Evolutionary conservation across 352 stramenopile genomes (phyloP), one percentile per base, ranked within the genome.

Genomic region (Globisporangium solare): DNA sequence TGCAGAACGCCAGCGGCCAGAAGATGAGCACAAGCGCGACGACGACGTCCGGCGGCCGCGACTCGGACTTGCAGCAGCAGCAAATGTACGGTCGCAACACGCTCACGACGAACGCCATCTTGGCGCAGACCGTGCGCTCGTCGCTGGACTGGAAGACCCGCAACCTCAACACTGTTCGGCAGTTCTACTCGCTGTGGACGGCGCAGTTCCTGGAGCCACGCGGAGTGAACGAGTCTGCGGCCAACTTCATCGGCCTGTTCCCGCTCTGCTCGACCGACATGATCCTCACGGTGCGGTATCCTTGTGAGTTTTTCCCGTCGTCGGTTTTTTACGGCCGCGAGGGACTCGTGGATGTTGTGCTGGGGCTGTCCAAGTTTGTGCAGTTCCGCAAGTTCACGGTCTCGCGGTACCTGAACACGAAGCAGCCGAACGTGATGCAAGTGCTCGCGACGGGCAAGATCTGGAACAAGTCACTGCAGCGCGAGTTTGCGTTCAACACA

Each of bases 141-240:
- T 92, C 82, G 0, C 63, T 72, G 22, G 84, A 94, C 65, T 92
- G 82, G 84, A 94, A 92, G 56, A 85, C 73, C 5, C 79, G 84
- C 54, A 94, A 94, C 59, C 58, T 92, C 60, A 79, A 67, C 17
- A 90, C 81, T 3, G 69, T 89, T 50, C 90, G 90, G 63, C 82
- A 94, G 58, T 94, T 92, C 54, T 94, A 94, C 61, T 64, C 73
- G 24, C 71, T 92, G 57, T 94, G 82, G 82, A 83, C 76, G 39
- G 74, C 78, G 7, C 79, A 89, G 60, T 87, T 92, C 48, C 46
- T 88, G 4, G 78, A 89, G 39, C 73, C 85, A 6, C 70, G 76
- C 18, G 70, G 73, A 6, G 15, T 51, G 7, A 72, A 78, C 45
- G 74, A 84, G 55, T 80, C 76, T 17, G 76, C 80, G 1, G 56